These are phyloP conservation scores for Trichoderma lentiforme DNA, from an alignment of 2,329 filamentous ascomycete species.

Conservation along the genomic window DNA sequence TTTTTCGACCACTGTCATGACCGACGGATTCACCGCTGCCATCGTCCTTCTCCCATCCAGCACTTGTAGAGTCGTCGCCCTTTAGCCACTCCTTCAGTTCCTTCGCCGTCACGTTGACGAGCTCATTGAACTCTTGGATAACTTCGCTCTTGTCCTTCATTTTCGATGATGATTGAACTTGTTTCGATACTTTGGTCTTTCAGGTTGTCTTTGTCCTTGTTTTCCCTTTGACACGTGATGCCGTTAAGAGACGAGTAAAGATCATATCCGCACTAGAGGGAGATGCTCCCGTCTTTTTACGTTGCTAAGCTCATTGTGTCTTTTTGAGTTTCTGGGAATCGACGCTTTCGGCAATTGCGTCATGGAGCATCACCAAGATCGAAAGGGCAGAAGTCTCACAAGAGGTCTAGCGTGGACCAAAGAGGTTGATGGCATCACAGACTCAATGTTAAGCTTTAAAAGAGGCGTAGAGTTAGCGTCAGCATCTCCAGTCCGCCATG, in stretches of 20 bases:
- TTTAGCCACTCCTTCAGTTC: constrained; percentile 62
- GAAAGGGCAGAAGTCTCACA: not conserved
- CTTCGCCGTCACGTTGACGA: constrained; percentile 62
- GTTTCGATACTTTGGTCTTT: too few relatives aligned
- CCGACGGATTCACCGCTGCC: constrained; percentile 59
- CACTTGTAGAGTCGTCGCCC: constrained; percentile 52
- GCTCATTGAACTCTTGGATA: constrained; percentile 59
- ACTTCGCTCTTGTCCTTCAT: constrained; percentile 30
- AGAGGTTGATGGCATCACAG: not conserved
- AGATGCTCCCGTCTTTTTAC: not conserved
- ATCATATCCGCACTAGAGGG: not conserved
- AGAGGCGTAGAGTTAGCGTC: not conserved
- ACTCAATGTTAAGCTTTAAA: not conserved
- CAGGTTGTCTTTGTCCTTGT: not conserved
- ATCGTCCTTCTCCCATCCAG: constrained; percentile 59
- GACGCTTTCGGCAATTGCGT: constrained; percentile 17
- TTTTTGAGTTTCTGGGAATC: not conserved
- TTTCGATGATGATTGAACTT: not conserved
- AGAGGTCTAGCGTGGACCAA: not conserved
- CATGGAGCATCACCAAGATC: constrained; percentile 10
- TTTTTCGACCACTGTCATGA: constrained; percentile 61
- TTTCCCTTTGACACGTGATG: not conserved
- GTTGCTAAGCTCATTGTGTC: not conserved
- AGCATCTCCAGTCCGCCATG: not conserved
- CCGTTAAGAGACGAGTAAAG: not conserved